Evolutionary conservation across 352 stramenopile genomes (phyloP).

Genomic region (Globisporangium iwayamae): DNA sequence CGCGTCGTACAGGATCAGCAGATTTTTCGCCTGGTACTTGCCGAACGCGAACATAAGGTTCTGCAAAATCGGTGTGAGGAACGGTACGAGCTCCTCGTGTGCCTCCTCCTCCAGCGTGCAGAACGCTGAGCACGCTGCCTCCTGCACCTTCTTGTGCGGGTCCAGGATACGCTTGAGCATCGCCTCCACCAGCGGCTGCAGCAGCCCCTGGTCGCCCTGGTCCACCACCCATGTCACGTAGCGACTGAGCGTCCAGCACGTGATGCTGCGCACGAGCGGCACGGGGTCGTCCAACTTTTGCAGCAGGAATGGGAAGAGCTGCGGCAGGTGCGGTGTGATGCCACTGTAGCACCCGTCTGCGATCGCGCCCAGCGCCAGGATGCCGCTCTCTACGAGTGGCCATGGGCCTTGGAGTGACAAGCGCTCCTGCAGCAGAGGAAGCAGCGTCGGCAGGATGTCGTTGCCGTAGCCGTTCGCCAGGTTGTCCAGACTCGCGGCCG

Average conservation of each 20-base stretch:
- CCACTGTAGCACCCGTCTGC: constrained; percentile 92
- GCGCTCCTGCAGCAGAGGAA: constrained; percentile 90
- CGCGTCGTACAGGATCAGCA: constrained; percentile 96
- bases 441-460: constrained; percentile 89
- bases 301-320: constrained; percentile 94
- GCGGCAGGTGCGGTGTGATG: constrained; percentile 88
- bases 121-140: constrained; percentile 93
- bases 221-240: constrained; percentile 93
- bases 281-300: constrained; percentile 86
- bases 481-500: constrained; percentile 94
- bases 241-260: constrained; percentile 92
- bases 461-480: constrained; percentile 91
- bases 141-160: constrained; percentile 94
- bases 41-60: constrained; percentile 91
- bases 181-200: constrained; percentile 77
- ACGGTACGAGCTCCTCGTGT: constrained; percentile 90
- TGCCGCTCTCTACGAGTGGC: constrained; percentile 93
- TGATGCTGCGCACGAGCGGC: constrained; percentile 92
- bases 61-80: constrained; percentile 90
- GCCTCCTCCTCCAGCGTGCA: constrained; percentile 93
- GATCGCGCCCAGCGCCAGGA: constrained; percentile 94
- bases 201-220: constrained; percentile 84
- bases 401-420: constrained; percentile 90
- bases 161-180: constrained; percentile 90
- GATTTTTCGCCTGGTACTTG: constrained; percentile 93